Percentiles rank a stretch among this genome's conserved stretches.
phyloP scores from a whole-genome alignment of 139 green algal genomes.

The Micromonas pusilla region DNA sequence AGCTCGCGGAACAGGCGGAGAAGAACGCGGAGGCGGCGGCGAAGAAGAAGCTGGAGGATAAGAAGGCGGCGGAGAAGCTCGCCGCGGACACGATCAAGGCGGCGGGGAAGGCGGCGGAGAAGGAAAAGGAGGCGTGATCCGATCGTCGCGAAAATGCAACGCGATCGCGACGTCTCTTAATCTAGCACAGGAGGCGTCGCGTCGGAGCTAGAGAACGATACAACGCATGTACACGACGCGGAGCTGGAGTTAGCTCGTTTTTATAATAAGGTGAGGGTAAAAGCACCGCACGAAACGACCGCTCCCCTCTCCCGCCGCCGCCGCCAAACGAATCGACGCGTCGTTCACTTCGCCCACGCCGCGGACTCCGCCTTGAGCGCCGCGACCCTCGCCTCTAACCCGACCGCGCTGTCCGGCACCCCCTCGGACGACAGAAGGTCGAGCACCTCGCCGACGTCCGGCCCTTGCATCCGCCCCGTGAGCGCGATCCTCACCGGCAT shows the following conservation, averaged over 20 bases:
- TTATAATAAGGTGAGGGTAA: conserved; percentile 1
- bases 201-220: no score
- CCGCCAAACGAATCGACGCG: no score
- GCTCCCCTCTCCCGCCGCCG: no score
- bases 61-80: background rate
- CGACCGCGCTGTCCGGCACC: background rate
- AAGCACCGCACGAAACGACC: no score
- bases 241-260: background rate
- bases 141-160: no score
- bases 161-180: no score
- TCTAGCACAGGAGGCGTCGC: no score
- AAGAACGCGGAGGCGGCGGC: background rate
- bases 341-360: background rate
- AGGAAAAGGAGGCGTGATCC: no score
- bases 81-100: background rate
- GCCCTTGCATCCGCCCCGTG: conserved; percentile 58
- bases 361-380: conserved; percentile 20
- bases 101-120: background rate
- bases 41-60: background rate
- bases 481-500: conserved; percentile 91
- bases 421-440: conserved; percentile 2
- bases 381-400: conserved; percentile 6
- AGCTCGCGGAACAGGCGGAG: background rate
- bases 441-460: conserved; percentile 23
- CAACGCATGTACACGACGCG: no score